These are phyloP conservation scores for Acmispon strigosus DNA, from an alignment of 306 rosid species.

Conservation along the genomic window DNA sequence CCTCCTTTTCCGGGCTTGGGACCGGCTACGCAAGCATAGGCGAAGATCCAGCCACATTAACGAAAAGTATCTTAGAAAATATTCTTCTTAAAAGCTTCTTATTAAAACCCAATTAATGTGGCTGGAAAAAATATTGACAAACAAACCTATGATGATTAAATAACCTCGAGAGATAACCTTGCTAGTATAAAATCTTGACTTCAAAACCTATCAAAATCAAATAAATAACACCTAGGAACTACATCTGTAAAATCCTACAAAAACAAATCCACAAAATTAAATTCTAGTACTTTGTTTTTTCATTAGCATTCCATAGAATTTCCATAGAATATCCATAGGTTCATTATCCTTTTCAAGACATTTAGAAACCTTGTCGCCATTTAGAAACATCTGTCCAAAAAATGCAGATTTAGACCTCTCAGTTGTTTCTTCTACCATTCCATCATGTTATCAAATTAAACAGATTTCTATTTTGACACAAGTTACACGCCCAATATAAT, in stretches of 20 bases:
- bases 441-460: slow-evolving; percentile 9
- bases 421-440: background rate
- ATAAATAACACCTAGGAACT: background rate
- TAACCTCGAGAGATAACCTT: background rate
- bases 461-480: background rate
- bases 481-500: background rate
- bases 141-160: background rate
- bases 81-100: background rate
- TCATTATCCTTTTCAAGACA: background rate
- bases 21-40: too few relatives aligned
- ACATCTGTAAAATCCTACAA: background rate
- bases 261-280: background rate
- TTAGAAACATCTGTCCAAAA: background rate
- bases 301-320: background rate
- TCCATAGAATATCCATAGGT: background rate
- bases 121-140: background rate
- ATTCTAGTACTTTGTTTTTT: too few relatives aligned
- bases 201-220: background rate
- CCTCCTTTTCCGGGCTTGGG: too few relatives aligned
- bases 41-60: too few relatives aligned
- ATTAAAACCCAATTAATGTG: background rate
- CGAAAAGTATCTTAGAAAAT: background rate
- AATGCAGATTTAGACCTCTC: background rate
- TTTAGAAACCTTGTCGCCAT: slow-evolving; percentile 1
- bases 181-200: background rate